phyloP scores from a whole-genome alignment of 306 rosid genomes.

The Carpinus fangiana region DNA sequence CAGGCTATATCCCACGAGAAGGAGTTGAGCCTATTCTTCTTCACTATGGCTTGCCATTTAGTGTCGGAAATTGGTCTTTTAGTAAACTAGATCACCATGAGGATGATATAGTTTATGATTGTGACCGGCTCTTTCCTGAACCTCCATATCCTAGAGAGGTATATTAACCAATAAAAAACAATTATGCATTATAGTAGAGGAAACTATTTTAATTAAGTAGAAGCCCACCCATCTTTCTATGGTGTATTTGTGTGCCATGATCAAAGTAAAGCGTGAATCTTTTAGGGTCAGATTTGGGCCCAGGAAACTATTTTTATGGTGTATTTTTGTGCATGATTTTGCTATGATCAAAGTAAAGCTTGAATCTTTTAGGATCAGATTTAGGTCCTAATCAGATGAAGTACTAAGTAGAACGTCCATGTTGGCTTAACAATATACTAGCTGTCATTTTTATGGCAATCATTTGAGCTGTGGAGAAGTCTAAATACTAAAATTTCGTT shows the following conservation, averaged over 20 bases:
- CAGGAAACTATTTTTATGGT: conserved; percentile 3
- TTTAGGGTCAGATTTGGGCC: neutral
- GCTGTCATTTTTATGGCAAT: neutral
- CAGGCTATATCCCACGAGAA: conserved; percentile 77
- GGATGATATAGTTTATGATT: conserved; percentile 74
- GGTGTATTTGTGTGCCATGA: neutral
- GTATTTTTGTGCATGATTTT: conserved; percentile 12
- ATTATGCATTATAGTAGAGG: conserved; percentile 8
- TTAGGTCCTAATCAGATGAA: neutral
- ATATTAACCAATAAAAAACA: conserved; percentile 20
- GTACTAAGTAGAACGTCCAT: neutral
- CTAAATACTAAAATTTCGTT: neutral
- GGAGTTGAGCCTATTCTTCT: conserved; percentile 90
- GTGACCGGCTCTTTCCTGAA: conserved; percentile 81
- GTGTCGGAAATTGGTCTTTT: conserved; percentile 94
- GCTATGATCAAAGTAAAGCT: neutral
- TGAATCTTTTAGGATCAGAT: neutral
- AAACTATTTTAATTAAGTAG: conserved; percentile 6
- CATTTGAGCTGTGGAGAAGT: neutral
- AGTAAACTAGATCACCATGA: conserved; percentile 80
- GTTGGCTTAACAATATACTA: neutral
- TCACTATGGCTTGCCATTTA: conserved; percentile 89
- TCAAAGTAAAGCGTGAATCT: neutral
- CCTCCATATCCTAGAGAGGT: conserved; percentile 99
- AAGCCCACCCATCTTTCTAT: conserved; percentile 4